These are phyloP conservation scores for Hymenoscyphus infarciens DNA, from an alignment of 2,329 filamentous ascomycete genomes.

Conservation along the genomic window DNA sequence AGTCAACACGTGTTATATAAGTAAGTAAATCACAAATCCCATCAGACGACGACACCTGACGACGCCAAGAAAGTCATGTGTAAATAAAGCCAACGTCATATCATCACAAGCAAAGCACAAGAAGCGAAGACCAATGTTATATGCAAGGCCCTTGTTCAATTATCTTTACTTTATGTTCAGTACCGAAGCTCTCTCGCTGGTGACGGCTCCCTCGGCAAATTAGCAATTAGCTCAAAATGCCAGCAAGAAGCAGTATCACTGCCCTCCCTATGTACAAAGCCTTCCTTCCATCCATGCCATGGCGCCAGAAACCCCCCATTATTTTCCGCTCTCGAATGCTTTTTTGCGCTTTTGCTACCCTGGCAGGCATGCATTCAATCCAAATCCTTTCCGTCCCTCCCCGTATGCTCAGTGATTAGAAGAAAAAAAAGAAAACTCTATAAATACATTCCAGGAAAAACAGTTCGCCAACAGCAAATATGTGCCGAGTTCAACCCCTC, in stretches of 20 bases:
- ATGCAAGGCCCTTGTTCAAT: no score
- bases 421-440: neutral
- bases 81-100: no score
- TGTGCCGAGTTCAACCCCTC: neutral
- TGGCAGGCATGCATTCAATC: slow-evolving; percentile 5
- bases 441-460: slow-evolving; percentile 3
- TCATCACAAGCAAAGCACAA: no score
- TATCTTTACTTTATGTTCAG: no score
- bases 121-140: no score
- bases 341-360: neutral
- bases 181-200: no score
- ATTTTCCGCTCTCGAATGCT: neutral
- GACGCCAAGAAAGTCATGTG: no score
- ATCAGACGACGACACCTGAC: no score
- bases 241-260: neutral
- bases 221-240: slow-evolving; percentile 1
- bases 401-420: slow-evolving; percentile 5
- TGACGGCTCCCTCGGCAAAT: neutral
- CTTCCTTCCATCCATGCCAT: neutral
- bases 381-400: neutral
- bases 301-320: neutral
- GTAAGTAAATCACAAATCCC: no score
- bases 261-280: slow-evolving; percentile 3
- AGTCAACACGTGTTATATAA: no score
- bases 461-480: slow-evolving; percentile 2